These are phyloP conservation scores for Coemansia biformis DNA, from an alignment of 192 early-diverging fungal genomes.

Conservation along the genomic window DNA sequence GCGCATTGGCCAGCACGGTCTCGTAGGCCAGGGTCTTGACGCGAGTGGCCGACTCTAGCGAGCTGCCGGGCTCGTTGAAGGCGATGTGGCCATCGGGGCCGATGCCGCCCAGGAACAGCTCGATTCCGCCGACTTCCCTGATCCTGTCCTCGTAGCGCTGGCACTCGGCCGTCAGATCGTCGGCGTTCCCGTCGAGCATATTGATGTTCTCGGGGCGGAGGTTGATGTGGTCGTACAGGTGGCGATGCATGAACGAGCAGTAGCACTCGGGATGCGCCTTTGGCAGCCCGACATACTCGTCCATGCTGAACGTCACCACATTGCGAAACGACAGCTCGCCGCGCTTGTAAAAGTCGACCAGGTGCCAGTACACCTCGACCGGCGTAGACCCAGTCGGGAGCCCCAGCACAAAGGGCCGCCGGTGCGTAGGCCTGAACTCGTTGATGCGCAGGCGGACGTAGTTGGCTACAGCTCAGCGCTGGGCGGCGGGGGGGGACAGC, in stretches of 20 bases:
- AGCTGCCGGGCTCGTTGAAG: conserved; percentile 86
- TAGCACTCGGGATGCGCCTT: conserved; percentile 73
- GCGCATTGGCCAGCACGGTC: conserved; percentile 78
- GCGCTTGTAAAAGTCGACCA: conserved; percentile 67
- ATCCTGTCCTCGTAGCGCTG: conserved; percentile 74
- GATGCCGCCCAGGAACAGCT: conserved; percentile 81
- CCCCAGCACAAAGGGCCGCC: conserved; percentile 76
- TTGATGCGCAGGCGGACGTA: conserved; percentile 74
- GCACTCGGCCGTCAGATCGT: conserved; percentile 75
- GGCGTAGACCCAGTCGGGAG: conserved; percentile 83
- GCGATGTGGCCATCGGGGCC: conserved; percentile 89
- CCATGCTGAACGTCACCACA: conserved; percentile 85
- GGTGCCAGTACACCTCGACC: conserved; percentile 69
- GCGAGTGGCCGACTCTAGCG: conserved; percentile 71
- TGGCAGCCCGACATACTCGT: conserved; percentile 77
- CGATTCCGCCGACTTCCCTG: conserved; percentile 70
- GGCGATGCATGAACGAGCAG: conserved; percentile 83
- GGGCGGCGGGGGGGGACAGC: no score
- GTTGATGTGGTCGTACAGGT: conserved; percentile 81
- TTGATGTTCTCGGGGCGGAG: conserved; percentile 71
- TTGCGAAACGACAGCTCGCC: conserved; percentile 69
- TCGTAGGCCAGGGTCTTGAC: conserved; percentile 88
- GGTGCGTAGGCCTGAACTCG: conserved; percentile 65
- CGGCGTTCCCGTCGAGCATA: conserved; percentile 79
- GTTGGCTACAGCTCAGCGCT: conserved; percentile 59